A percentile compares a stretch with the other conserved stretches of the same genome.
Evolutionary conservation across 169 alveolate genomes (phyloP).

Genomic region (Babesia caballi): DNA sequence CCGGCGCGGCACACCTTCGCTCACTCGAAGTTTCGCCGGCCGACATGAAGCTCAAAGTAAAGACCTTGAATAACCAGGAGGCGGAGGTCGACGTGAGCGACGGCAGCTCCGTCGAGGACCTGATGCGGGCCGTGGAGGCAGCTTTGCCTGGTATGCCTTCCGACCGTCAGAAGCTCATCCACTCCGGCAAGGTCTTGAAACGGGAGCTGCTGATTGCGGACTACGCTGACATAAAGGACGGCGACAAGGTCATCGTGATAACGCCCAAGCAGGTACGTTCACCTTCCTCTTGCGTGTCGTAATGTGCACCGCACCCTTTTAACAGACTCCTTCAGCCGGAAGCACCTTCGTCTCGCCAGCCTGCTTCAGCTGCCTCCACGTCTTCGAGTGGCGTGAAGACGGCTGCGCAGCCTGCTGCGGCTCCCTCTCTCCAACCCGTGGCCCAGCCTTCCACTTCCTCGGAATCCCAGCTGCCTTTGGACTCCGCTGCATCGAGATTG

Average conservation of each 20-base stretch:
- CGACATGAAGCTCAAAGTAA: constrained; percentile 76
- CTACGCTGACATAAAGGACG: constrained; percentile 77
- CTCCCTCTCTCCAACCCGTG: too few species aligned
- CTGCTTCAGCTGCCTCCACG: neutral
- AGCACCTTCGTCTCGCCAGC: neutral
- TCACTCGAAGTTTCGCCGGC: neutral
- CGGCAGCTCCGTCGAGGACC: constrained; percentile 63
- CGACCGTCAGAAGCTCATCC: constrained; percentile 74
- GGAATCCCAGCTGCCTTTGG: neutral
- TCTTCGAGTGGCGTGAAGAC: too few species aligned
- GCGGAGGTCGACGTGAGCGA: constrained; percentile 77
- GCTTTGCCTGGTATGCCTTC: constrained; percentile 74
- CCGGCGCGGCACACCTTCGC: neutral
- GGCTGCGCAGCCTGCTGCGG: neutral
- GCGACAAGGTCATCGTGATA: constrained; percentile 78
- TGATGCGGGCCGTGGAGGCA: constrained; percentile 73
- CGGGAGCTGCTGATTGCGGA: constrained; percentile 67
- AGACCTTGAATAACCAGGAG: constrained; percentile 80
- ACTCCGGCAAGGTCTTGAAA: constrained; percentile 79
- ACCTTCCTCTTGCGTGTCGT: neutral
- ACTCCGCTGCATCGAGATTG: neutral
- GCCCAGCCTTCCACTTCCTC: neutral
- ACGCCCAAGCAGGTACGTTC: constrained; percentile 46
- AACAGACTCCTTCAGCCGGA: neutral
- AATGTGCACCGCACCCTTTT: neutral